Conservation (phyloP, 352 stramenopile species). For the Pythium diclinum region DNA sequence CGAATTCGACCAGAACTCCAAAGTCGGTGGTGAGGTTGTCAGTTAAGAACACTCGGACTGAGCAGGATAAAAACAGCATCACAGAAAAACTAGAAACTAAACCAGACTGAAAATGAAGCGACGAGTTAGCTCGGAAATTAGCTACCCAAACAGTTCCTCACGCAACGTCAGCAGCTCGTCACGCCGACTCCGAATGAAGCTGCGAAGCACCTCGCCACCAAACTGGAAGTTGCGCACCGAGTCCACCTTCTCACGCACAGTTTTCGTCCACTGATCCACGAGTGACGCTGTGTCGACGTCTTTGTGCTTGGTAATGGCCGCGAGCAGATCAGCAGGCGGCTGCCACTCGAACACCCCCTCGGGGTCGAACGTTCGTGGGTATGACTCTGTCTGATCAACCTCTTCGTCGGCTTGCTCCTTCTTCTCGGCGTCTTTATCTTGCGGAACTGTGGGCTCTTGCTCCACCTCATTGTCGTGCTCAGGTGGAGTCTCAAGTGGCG, state of each 20-base stretch:
- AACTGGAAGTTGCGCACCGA: conserved; percentile 57
- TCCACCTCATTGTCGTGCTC: background rate
- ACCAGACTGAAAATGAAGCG: background rate
- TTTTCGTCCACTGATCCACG: conserved; percentile 35
- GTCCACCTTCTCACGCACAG: conserved; percentile 44
- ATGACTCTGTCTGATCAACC: background rate
- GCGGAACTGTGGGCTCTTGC: background rate
- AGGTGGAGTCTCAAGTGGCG: background rate
- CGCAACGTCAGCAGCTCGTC: conserved; percentile 57
- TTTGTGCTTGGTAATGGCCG: conserved; percentile 7
- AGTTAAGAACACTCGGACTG: conserved; percentile 12
- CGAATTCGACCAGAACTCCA: conserved; percentile 17
- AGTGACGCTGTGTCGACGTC: conserved; percentile 18
- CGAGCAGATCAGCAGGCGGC: conserved; percentile 31
- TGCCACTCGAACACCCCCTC: conserved; percentile 67
- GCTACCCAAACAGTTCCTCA: conserved; percentile 46
- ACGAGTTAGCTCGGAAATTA: background rate
- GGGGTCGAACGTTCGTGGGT: conserved; percentile 31
- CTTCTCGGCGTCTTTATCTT: background rate
- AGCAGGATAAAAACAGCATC: background rate
- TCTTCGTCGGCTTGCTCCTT: background rate
- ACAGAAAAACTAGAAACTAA: background rate
- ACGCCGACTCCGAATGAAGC: conserved; percentile 53
- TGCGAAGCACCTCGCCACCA: conserved; percentile 50
- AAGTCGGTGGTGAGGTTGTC: conserved; percentile 7